Percentiles rank a stretch among this genome's conserved stretches.
phyloP scores from a whole-genome alignment of 1,284 basidiomycete genomes.

The Austroboletus novae-zelandiae region DNA sequence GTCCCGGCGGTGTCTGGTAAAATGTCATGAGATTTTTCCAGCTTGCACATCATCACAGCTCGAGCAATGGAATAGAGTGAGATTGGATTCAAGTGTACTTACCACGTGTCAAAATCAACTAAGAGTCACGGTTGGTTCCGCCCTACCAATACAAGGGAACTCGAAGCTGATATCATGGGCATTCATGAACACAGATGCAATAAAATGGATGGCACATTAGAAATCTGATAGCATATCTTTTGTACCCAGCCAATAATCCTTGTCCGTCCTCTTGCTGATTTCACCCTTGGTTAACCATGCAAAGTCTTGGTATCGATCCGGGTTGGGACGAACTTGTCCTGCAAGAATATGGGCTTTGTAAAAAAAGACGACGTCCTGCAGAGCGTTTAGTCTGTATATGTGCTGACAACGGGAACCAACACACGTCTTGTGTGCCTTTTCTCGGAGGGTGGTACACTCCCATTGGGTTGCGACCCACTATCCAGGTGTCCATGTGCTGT shows the following conservation, averaged over 20 bases:
- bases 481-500: conserved; percentile 76
- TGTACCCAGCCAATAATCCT: conserved; percentile 72
- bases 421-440: conserved; percentile 36
- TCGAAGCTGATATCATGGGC: too few relatives aligned
- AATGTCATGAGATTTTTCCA: too few relatives aligned
- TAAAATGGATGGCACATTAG: conserved; percentile 15
- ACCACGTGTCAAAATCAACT: too few relatives aligned
- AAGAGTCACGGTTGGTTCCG: too few relatives aligned
- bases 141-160: too few relatives aligned
- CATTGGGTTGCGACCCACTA: conserved; percentile 73
- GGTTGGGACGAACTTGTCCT: conserved; percentile 63
- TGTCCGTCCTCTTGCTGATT: conserved; percentile 62
- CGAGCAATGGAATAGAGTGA: too few relatives aligned
- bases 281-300: conserved; percentile 92
- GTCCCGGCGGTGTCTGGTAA: too few relatives aligned
- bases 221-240: conserved; percentile 78
- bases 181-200: background rate
- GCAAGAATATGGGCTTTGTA: conserved; percentile 83
- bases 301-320: conserved; percentile 63
- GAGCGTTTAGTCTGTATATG: conserved; percentile 2
- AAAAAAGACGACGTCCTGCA: conserved; percentile 62
- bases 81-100: too few relatives aligned
- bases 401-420: background rate
- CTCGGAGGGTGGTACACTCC: conserved; percentile 58
- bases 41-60: too few relatives aligned